Conservation (phyloP, 768 basidiomycete species). For the Austroboletus eburneus region DNA sequence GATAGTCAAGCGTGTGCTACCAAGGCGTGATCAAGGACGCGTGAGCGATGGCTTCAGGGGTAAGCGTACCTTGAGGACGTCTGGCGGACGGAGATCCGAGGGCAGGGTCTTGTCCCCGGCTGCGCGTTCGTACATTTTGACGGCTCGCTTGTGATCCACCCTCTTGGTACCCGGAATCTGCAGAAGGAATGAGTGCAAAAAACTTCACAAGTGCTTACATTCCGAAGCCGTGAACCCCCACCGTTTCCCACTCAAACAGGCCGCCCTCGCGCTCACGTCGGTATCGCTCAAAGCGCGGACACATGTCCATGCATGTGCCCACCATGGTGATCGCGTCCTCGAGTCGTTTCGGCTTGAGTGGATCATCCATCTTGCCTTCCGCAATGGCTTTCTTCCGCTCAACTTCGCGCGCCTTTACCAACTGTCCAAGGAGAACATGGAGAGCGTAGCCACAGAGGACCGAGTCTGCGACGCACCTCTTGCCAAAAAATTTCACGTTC, state of each 20-base stretch:
- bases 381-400: conserved; percentile 74
- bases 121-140: conserved; percentile 93
- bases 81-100: conserved; percentile 87
- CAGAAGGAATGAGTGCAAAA: conserved; percentile 33
- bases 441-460: conserved; percentile 12
- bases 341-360: conserved; percentile 68
- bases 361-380: conserved; percentile 86
- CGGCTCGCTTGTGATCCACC: conserved; percentile 82
- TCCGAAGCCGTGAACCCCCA: conserved; percentile 34
- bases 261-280: conserved; percentile 87
- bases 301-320: conserved; percentile 92
- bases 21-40: background rate
- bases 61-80: conserved; percentile 62
- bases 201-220: conserved; percentile 5
- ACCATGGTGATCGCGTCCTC: conserved; percentile 91
- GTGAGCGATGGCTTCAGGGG: background rate
- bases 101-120: conserved; percentile 90
- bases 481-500: conserved; percentile 69
- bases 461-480: conserved; percentile 47
- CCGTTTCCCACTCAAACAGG: conserved; percentile 80
- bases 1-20: conserved; percentile 86
- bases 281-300: conserved; percentile 90
- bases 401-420: conserved; percentile 68
- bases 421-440: conserved; percentile 35
- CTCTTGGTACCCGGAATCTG: conserved; percentile 81